phyloP scores from a whole-genome alignment of 768 basidiomycete species.

The Rhodotorula paludigena region DNA sequence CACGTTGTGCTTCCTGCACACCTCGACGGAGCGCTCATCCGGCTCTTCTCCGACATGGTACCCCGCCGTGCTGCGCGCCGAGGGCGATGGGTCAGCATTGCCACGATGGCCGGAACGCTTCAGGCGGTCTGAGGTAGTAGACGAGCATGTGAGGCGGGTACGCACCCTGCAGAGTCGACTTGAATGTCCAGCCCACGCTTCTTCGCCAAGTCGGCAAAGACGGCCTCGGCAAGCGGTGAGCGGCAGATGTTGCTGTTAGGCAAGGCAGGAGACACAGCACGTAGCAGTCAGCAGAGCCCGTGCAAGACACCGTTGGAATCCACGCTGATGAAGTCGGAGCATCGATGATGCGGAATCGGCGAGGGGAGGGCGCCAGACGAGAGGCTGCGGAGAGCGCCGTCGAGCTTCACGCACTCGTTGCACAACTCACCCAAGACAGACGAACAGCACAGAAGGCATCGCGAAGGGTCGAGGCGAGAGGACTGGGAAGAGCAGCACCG shows the following conservation, averaged over 20 bases:
- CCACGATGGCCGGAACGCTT: no score
- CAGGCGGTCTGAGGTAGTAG: not conserved
- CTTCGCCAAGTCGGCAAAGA: constrained; percentile 25
- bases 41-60: constrained; percentile 82
- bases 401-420: no score
- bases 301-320: no score
- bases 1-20: constrained; percentile 51
- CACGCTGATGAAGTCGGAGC: no score
- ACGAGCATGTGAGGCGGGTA: not conserved
- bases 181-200: constrained; percentile 16
- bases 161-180: constrained; percentile 29
- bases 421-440: constrained; percentile 22
- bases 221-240: constrained; percentile 47
- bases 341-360: no score
- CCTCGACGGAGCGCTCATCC: constrained; percentile 56
- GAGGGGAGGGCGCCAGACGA: no score
- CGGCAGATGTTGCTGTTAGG: constrained; percentile 23
- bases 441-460: constrained; percentile 9
- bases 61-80: constrained; percentile 55
- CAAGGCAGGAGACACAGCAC: no score
- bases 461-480: not conserved
- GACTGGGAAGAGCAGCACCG: not conserved
- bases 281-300: no score
- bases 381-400: not conserved
- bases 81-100: no score